Percentiles rank a stretch among this genome's conserved stretches.
Evolutionary conservation across 768 basidiomycete species (phyloP).

Genomic region (Amanita muscaria): DNA sequence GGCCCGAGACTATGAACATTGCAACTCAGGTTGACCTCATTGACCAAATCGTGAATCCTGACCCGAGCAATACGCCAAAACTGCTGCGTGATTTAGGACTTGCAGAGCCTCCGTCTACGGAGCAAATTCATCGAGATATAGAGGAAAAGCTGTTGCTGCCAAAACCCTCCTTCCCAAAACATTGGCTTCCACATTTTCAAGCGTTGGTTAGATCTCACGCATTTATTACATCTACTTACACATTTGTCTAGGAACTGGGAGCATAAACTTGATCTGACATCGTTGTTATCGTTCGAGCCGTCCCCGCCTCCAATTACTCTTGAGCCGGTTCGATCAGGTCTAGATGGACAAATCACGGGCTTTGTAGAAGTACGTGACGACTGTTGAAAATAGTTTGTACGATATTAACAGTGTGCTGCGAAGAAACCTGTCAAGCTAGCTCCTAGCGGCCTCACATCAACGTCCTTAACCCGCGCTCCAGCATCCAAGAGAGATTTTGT

Average conservation of each 20-base stretch:
- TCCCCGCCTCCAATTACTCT: conserved; percentile 70
- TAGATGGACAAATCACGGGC: conserved; percentile 74
- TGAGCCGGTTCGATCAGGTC: conserved; percentile 64
- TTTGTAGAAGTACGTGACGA: conserved; percentile 60
- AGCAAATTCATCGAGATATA: conserved; percentile 57
- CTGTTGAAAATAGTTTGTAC: neutral
- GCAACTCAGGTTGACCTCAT: conserved; percentile 28
- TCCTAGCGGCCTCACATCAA: conserved; percentile 74
- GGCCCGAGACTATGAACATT: conserved; percentile 21
- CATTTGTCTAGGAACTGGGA: conserved; percentile 59
- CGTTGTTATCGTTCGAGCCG: conserved; percentile 55
- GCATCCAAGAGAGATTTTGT: conserved; percentile 77
- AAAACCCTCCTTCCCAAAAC: conserved; percentile 50
- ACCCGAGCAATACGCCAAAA: conserved; percentile 26
- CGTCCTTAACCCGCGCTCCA: conserved; percentile 78
- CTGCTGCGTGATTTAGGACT: conserved; percentile 54
- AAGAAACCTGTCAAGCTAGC: conserved; percentile 48
- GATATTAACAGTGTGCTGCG: neutral
- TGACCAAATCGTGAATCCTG: conserved; percentile 39
- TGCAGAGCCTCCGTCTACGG: conserved; percentile 43
- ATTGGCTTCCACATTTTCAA: conserved; percentile 79
- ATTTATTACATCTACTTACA: conserved; percentile 10
- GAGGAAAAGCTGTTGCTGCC: conserved; percentile 72
- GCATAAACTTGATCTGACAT: conserved; percentile 47
- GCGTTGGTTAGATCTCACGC: conserved; percentile 43